Evolutionary conservation across 1,284 basidiomycete genomes (phyloP), one percentile per base, ranked within the genome.

Genomic region (Fomitopsis palustris): DNA sequence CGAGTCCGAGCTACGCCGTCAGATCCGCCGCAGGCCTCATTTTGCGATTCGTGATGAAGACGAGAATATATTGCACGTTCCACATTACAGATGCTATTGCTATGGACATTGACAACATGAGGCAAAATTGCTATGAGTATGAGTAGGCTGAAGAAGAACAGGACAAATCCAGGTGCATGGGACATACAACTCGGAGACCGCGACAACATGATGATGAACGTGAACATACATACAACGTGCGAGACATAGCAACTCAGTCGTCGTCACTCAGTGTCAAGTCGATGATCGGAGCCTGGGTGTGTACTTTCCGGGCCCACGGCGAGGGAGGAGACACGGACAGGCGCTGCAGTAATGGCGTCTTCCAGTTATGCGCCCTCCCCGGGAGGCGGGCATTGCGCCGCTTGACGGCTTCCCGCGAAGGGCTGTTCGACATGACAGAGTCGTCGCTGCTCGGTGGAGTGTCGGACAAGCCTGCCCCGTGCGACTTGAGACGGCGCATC

Each of bases 351-450:
- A n/a, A n/a, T n/a, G n/a, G n/a, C n/a, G n/a, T n/a, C n/a, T n/a
- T 49, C 54, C 54, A 59, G 37, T 19, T 33, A n/a, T 52, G n/a
- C 31, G 23, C 31, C 31, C 56, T 58, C 42, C 51, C 31, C 4
- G 59, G 59, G 42, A 62, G 55, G 27, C 64, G 60, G 21, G 63
- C 64, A 17, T 62, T 61, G 42, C 62, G 64, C 49, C 68, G 69
- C 27, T 63, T 64, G 17, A 70, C 64, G 45, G 64, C 67, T 10
- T 79, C 74, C 58, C 74, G 73, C 43, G 77, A 74, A 12, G 81
- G 81, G 57, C 81, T 83, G 21, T 71, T 74, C 3, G 74, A 72
- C 57, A 69, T 57, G 55, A 62, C 67, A 5, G 77, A 78, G 62
- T 78, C 77, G 62, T 83, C 82, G 65, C 77, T 76, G 7, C 56